Evolutionary conservation across 2,329 filamentous ascomycete species (phyloP).

Genomic region (Rasamsonia emersonii): DNA sequence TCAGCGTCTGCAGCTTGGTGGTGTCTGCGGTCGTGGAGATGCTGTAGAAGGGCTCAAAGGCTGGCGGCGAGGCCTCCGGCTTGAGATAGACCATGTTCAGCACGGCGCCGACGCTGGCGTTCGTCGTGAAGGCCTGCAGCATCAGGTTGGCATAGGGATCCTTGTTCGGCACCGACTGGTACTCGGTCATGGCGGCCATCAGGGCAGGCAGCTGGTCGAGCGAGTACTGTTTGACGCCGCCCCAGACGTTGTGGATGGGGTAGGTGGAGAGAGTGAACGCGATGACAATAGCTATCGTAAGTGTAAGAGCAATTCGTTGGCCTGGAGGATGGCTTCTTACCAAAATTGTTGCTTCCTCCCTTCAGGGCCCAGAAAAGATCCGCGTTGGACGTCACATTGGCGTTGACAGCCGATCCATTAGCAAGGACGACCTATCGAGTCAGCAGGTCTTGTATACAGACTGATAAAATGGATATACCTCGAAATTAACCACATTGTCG

Average conservation of each 20-base stretch:
- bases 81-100: slow-evolving; percentile 23
- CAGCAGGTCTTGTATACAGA: no score
- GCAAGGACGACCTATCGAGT: no score
- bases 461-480: no score
- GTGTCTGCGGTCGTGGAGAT: slow-evolving; percentile 18
- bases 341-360: slow-evolving; percentile 13
- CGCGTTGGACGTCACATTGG: no score
- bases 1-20: slow-evolving; percentile 11
- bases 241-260: slow-evolving; percentile 18
- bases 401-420: no score
- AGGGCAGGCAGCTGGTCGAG: slow-evolving; percentile 18
- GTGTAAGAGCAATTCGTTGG: background rate
- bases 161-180: slow-evolving; percentile 17
- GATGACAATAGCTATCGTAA: slow-evolving; percentile 17
- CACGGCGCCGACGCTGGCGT: slow-evolving; percentile 15
- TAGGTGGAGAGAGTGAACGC: slow-evolving; percentile 18
- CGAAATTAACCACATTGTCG: no score
- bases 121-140: slow-evolving; percentile 19
- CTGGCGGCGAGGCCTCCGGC: slow-evolving; percentile 15
- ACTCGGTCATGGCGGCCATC: slow-evolving; percentile 17
- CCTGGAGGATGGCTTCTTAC: background rate
- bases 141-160: slow-evolving; percentile 24
- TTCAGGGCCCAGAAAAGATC: slow-evolving; percentile 12
- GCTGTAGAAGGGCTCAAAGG: slow-evolving; percentile 19
- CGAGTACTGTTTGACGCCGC: slow-evolving; percentile 17